Percentiles rank a stretch among this genome's conserved stretches.
Conservation (phyloP, 2,329 filamentous ascomycete genomes). For the Pseudogymnoascus sp. region DNA sequence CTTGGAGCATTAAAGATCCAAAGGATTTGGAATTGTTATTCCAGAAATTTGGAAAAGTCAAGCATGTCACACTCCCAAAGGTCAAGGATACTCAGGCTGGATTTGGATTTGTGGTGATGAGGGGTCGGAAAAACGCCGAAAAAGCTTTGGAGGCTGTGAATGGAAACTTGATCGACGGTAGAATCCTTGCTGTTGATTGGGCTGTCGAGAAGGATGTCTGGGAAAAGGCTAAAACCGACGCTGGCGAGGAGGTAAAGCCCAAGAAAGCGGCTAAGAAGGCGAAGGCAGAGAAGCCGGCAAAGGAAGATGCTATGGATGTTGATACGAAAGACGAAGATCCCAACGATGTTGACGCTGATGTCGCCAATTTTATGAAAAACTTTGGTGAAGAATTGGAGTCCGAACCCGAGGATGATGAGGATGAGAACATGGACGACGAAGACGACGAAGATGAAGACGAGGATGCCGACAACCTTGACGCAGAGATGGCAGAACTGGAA, state of each 20-base stretch:
- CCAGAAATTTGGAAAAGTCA: conserved; percentile 82
- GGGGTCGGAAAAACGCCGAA: conserved; percentile 84
- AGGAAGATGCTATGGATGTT: conserved; percentile 24
- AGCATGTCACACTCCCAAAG: conserved; percentile 76
- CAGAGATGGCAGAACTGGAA: conserved; percentile 31
- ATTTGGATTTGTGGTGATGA: conserved; percentile 86
- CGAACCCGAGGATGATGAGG: conserved; percentile 31
- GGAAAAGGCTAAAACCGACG: conserved; percentile 52
- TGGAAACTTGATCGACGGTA: conserved; percentile 80
- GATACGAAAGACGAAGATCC: conserved; percentile 29
- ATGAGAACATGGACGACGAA: conserved; percentile 40
- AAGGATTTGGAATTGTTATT: conserved; percentile 77
- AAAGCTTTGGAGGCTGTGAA: conserved; percentile 79
- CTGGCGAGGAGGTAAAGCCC: conserved; percentile 23
- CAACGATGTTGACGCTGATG: conserved; percentile 28
- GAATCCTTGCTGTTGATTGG: conserved; percentile 90
- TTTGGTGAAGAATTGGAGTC: conserved; percentile 30
- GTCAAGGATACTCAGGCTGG: conserved; percentile 63
- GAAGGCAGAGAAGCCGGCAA: conserved; percentile 25
- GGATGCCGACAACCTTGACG: conserved; percentile 36
- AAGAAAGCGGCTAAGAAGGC: conserved; percentile 24
- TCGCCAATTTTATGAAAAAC: conserved; percentile 28
- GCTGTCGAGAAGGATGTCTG: conserved; percentile 86
- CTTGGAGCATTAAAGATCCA: conserved; percentile 86
- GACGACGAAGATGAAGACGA: conserved; percentile 49